Base-by-base conservation (phyloP, 169 alveolate species). In the Plasmodium adleri region DNA sequence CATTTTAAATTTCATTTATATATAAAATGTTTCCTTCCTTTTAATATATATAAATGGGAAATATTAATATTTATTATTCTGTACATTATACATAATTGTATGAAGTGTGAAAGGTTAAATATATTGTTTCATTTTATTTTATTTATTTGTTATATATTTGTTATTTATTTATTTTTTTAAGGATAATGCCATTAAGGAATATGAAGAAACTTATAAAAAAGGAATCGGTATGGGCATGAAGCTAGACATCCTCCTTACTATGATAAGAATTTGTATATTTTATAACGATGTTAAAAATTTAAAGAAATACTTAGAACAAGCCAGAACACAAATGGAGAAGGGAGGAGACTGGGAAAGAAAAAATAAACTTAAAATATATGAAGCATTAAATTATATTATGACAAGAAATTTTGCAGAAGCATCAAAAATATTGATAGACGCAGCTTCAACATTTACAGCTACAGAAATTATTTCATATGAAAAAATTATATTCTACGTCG, bases 271-370 rank as follows among this genome's bases (percentile, higher is more conserved):
- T 20, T 91, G 94, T 9, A 91, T 93, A 32, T 94, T 93, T 68
- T 91, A 88, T 76, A 88, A 90, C 47, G 95, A 93, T 67, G 26
- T 93, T 22, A 92, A 92, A 32, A 67, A 91, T 58, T 88, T 89
- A 22, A 88, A 86, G 74, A 93, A 93, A 59, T 74, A 87, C 70
- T 90, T 92, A 74, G 94, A 87, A 62, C 59, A 56, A 45, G 96
- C 96, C 0, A 88, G 80, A 90, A 94, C 94, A 66, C 95, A 96
- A 39, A 94, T 98, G 75, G 99, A 97, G 66, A 98, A 96, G 47
- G 99, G 99, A 52, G 99, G 99, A 10, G 99, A 98, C 90, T 98
- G 99, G 99, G 99, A 98, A 94, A 96, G 98, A 87, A 96, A 97
- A 89, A 98, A 98, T 89, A 96, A 98, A 89, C 95, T 98, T 47